phyloP scores from a whole-genome alignment of 768 basidiomycete species.

The Suillus subluteus region DNA sequence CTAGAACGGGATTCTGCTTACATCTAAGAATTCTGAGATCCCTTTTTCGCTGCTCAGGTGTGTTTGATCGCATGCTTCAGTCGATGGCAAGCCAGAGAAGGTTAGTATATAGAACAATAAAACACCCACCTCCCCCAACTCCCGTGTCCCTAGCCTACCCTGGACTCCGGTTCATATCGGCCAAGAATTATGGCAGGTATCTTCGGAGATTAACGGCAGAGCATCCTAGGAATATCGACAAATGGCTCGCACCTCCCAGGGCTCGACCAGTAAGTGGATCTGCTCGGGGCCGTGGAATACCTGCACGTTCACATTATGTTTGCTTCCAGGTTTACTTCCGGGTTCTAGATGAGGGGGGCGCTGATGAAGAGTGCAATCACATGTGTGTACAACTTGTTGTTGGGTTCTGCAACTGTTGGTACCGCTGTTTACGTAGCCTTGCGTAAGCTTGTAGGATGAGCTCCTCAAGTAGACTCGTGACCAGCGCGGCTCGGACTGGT shows the following conservation, averaged over 20 bases:
- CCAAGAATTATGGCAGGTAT: slow-evolving; percentile 37
- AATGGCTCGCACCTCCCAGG: neutral
- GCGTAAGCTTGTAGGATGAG: slow-evolving; percentile 62
- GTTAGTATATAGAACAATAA: neutral
- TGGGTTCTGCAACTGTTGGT: slow-evolving; percentile 21
- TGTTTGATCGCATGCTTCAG: neutral
- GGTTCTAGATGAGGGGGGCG: neutral
- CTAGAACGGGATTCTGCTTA: neutral
- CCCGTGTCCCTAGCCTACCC: neutral
- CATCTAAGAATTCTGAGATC: neutral
- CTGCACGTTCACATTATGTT: slow-evolving; percentile 12
- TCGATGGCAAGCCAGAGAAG: neutral
- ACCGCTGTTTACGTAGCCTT: slow-evolving; percentile 17
- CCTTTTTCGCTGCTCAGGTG: neutral
- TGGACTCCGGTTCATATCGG: slow-evolving; percentile 13
- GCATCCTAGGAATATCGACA: slow-evolving; percentile 18
- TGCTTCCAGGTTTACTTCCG: slow-evolving; percentile 16
- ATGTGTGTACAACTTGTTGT: neutral
- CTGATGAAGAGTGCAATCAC: neutral
- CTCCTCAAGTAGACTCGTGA: slow-evolving; percentile 48
- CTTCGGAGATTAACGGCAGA: slow-evolving; percentile 36
- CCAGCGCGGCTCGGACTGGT: no score
- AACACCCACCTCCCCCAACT: neutral
- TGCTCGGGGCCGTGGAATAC: slow-evolving; percentile 12
- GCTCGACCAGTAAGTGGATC: slow-evolving; percentile 8